phyloP scores from a whole-genome alignment of 176 grass and related monocot species.

The Chrysopogon serrulatus region DNA sequence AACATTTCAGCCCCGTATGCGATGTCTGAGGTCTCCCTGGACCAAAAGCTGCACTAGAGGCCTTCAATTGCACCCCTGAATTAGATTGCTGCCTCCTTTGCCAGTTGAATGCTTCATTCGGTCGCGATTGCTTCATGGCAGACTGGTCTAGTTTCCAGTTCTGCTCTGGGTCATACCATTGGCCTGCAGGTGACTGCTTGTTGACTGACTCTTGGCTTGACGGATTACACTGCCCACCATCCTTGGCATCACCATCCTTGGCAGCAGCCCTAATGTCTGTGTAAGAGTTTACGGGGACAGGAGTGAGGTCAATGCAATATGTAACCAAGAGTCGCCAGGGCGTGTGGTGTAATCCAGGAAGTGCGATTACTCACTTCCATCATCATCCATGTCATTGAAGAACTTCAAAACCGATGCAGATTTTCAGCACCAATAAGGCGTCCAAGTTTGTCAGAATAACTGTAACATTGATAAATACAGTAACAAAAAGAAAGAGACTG shows the following conservation, averaged over 20 bases:
- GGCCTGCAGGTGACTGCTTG: not conserved
- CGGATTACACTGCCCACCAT: not conserved
- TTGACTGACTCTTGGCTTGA: conserved; percentile 23
- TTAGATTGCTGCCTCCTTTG: conserved; percentile 30
- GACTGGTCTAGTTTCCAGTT: conserved; percentile 41
- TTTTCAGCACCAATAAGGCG: not conserved
- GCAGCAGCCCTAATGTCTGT: conserved; percentile 28
- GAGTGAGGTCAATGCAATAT: not conserved
- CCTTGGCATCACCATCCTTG: conserved; percentile 17
- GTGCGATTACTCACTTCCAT: conserved; percentile 63
- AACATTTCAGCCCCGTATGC: not conserved
- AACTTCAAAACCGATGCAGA: conserved; percentile 47
- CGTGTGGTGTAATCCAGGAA: not conserved
- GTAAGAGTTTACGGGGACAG: not conserved
- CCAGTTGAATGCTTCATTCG: not conserved
- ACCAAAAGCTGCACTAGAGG: conserved; percentile 24
- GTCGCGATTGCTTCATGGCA: conserved; percentile 14
- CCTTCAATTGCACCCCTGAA: conserved; percentile 2
- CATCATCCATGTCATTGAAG: conserved; percentile 72
- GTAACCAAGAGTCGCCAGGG: not conserved
- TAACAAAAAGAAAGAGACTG: not conserved
- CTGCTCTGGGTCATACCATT: conserved; percentile 36
- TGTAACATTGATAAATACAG: not conserved
- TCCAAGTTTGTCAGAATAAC: conserved; percentile 34
- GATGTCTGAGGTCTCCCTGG: conserved; percentile 20